Percentiles rank a stretch among this genome's conserved stretches.
Evolutionary conservation across 2,329 filamentous ascomycete species (phyloP).

Genomic region (Aspergillus arachidicola): DNA sequence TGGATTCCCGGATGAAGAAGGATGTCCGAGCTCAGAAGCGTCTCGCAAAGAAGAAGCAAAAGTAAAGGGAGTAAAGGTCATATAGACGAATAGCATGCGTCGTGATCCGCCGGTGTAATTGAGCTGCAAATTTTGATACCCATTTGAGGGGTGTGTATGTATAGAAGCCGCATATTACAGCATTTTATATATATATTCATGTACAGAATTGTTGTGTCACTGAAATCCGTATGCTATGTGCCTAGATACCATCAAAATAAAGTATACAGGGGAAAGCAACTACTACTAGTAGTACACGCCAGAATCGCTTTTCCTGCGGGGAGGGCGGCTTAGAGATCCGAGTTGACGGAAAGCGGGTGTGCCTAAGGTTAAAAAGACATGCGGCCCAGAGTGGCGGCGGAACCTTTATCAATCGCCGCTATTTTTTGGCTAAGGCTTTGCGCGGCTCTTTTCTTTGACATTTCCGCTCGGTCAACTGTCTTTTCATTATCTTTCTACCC

Average conservation of each 20-base stretch:
- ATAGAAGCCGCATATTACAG: constrained; percentile 1
- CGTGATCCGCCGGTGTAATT: constrained; percentile 18
- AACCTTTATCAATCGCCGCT: constrained; percentile 17
- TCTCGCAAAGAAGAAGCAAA: constrained; percentile 70
- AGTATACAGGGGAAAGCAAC: neutral
- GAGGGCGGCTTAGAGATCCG: constrained; percentile 1
- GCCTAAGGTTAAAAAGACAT: constrained; percentile 5
- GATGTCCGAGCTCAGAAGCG: constrained; percentile 88
- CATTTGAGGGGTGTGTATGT: constrained; percentile 2
- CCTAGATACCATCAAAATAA: neutral
- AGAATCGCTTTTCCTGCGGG: neutral
- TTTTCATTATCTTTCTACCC: constrained; percentile 13
- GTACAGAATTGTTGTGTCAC: neutral
- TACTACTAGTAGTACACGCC: too few species aligned
- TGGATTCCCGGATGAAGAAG: constrained; percentile 95
- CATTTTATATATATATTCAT: neutral
- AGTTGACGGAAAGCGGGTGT: constrained; percentile 8
- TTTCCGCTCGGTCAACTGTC: constrained; percentile 8
- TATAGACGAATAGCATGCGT: constrained; percentile 9
- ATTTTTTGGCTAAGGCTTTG: constrained; percentile 10
- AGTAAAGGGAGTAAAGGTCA: constrained; percentile 25
- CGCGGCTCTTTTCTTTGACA: constrained; percentile 6
- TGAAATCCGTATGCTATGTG: neutral
- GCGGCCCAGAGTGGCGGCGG: constrained; percentile 18
- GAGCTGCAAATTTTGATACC: constrained; percentile 22